Evolutionary conservation across 1,284 basidiomycete species (phyloP).

Genomic region (Pascua sp.): DNA sequence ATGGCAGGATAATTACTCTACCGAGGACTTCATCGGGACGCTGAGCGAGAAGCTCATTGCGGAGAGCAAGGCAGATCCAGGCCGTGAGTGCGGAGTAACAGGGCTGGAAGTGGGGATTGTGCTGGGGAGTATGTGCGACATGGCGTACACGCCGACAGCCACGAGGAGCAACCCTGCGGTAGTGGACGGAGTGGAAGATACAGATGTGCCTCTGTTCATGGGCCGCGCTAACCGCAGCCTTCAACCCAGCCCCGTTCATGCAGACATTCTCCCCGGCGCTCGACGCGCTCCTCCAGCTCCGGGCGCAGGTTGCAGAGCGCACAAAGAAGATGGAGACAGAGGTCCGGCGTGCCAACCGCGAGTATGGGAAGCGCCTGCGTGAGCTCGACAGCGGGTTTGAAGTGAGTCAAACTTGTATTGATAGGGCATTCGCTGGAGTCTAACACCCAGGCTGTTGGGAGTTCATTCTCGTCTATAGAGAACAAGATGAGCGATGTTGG

Average conservation of each 20-base stretch:
- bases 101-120: too few relatives aligned
- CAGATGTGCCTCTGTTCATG: neutral
- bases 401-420: constrained; percentile 49
- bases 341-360: constrained; percentile 82
- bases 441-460: constrained; percentile 65
- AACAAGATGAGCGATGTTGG: constrained; percentile 87
- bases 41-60: constrained; percentile 81
- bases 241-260: constrained; percentile 91
- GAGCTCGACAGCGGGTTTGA: constrained; percentile 92
- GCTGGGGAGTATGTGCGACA: too few relatives aligned
- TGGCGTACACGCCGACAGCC: too few relatives aligned
- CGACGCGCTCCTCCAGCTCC: constrained; percentile 76
- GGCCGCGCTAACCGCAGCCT: constrained; percentile 57
- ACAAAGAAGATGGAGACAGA: constrained; percentile 89
- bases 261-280: constrained; percentile 85
- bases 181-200: too few relatives aligned
- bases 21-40: constrained; percentile 80
- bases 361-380: constrained; percentile 88
- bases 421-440: neutral
- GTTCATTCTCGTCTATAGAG: constrained; percentile 80
- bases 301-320: constrained; percentile 81
- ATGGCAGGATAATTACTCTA: constrained; percentile 77
- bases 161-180: too few relatives aligned
- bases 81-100: constrained; percentile 58
- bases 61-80: constrained; percentile 73